Evolutionary conservation across 1,284 basidiomycete genomes (phyloP), one percentile per base, ranked within the genome.

Genomic region (Sanghuangporus weigelae): DNA sequence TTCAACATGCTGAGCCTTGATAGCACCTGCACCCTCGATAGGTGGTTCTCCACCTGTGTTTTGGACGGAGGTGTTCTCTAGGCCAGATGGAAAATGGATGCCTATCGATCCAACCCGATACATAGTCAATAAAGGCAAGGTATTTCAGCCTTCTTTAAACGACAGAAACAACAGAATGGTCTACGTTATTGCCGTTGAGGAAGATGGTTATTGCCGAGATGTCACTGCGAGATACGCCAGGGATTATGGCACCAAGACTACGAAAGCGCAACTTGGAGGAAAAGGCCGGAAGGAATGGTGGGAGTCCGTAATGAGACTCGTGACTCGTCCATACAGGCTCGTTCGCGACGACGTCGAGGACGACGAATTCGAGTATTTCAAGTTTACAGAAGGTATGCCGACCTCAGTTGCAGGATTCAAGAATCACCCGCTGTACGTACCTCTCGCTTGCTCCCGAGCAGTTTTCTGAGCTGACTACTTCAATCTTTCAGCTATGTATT

Each of bases 21-120:
- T 62, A 66, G 53, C 62, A 42, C 48, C 57, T 76, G 75, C 23
- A 76, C 71, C 39, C 82, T 85, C 67, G 8, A 26, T 63, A 35
- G 68, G 66, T 14, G 69, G 69, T 3, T 73, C 72, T n/a, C 90
- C 95, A 1, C 97, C 96, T 0, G 89, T 96, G 2, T 94, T 96
- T 75, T 99, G 96, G 97, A 94, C 93, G 0, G 97, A 99, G 75
- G 93, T 98, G 0, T 99, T 96, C 75, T 96, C 93, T 35, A 87
- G 93, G 19, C 87, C 95, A 0, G 95, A 98, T 75, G 87, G 85
- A 53, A 86, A 88, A 48, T 99, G 96, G 96, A 79, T 98, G 19
- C 90, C 95, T 0, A 89, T 98, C 49, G 97, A 99, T 74, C 93
- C 95, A 3, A 83, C 96, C 35, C 85, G 90, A 11, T 86, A 83